Evolutionary conservation across 371 early-diverging fungal genomes (phyloP).

Genomic region (Mortierella sp.): DNA sequence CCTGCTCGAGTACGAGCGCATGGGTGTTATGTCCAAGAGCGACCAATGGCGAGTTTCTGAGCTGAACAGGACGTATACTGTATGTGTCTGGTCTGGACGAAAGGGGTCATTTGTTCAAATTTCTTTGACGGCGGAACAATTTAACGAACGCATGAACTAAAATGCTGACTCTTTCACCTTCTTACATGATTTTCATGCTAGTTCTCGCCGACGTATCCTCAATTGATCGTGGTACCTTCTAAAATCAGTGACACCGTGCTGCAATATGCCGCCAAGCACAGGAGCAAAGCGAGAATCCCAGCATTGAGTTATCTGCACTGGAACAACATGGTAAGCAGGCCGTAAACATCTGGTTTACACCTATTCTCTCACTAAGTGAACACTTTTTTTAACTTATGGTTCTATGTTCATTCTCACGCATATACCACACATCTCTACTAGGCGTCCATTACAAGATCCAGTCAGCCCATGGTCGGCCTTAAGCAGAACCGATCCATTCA

Average conservation of each 20-base stretch:
- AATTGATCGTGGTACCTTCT: constrained; percentile 85
- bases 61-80: constrained; percentile 82
- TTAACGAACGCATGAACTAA: neutral
- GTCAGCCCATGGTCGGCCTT: constrained; percentile 96
- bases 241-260: constrained; percentile 93
- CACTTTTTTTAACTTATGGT: neutral
- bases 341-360: neutral
- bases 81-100: constrained; percentile 43
- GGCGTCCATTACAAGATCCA: constrained; percentile 93
- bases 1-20: constrained; percentile 83
- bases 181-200: constrained; percentile 19
- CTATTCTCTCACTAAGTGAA: constrained; percentile 26
- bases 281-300: constrained; percentile 94
- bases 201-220: constrained; percentile 94
- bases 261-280: constrained; percentile 90
- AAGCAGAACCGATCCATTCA: constrained; percentile 94
- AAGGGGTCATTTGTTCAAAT: neutral
- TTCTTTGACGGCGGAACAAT: neutral
- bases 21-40: constrained; percentile 84
- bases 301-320: constrained; percentile 90
- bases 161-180: neutral
- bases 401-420: neutral
- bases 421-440: constrained; percentile 34
- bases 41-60: constrained; percentile 85
- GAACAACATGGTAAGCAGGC: constrained; percentile 70